phyloP scores from a whole-genome alignment of 2,329 filamentous ascomycete genomes.

The Sclerotinia subarctica region DNA sequence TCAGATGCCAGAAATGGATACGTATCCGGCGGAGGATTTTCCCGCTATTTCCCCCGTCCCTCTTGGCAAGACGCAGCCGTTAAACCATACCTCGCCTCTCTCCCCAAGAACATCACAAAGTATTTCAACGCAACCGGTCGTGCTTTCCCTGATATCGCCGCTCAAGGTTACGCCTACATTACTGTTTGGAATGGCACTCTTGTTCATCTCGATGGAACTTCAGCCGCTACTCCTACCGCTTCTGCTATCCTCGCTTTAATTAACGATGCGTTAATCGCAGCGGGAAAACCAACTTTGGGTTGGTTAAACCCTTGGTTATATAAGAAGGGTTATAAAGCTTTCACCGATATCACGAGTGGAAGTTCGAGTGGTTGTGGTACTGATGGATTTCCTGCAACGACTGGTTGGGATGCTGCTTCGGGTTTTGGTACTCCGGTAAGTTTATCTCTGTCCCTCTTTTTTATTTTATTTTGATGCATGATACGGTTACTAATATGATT shows the following conservation, averaged over 20 bases:
- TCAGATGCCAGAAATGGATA: constrained; percentile 31
- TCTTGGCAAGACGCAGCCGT: constrained; percentile 47
- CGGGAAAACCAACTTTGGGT: constrained; percentile 45
- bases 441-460: neutral
- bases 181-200: constrained; percentile 40
- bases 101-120: constrained; percentile 45
- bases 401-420: constrained; percentile 41
- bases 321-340: constrained; percentile 37
- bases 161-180: constrained; percentile 55
- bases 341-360: constrained; percentile 43
- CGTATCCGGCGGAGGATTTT: constrained; percentile 50
- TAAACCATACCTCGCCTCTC: constrained; percentile 40
- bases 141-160: constrained; percentile 51
- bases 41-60: constrained; percentile 47
- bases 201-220: constrained; percentile 48
- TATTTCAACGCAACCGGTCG: constrained; percentile 47
- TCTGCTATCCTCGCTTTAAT: constrained; percentile 57
- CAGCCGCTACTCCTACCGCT: constrained; percentile 54
- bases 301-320: constrained; percentile 46
- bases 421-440: constrained; percentile 40
- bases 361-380: constrained; percentile 41
- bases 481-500: neutral
- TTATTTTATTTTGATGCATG: too few species aligned
- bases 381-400: constrained; percentile 32
- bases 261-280: constrained; percentile 58